These are phyloP conservation scores for Calendula officinalis DNA, from an alignment of 129 eudicot genomes.

Conservation along the genomic window DNA sequence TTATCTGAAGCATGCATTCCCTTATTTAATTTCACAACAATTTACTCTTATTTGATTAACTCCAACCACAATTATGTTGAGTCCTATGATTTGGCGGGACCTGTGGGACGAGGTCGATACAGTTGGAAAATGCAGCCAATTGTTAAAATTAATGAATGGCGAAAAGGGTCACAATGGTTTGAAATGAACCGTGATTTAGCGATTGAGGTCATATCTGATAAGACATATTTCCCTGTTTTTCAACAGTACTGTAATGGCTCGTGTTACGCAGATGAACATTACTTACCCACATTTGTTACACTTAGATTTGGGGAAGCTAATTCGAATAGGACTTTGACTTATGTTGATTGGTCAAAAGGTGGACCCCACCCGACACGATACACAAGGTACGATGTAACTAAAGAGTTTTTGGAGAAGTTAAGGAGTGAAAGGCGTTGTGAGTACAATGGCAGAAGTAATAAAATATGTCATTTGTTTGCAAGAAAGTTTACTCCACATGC, in stretches of 20 bases:
- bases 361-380: conserved; percentile 51
- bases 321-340: conserved; percentile 44
- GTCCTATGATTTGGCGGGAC: conserved; percentile 43
- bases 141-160: conserved; percentile 37
- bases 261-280: conserved; percentile 53
- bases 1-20: conserved; percentile 56
- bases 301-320: conserved; percentile 30
- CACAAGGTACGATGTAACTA: conserved; percentile 38
- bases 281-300: conserved; percentile 45
- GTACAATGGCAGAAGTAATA: conserved; percentile 42
- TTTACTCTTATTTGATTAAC: conserved; percentile 45
- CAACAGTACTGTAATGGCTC: conserved; percentile 31
- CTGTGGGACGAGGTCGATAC: conserved; percentile 49
- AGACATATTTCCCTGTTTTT: conserved; percentile 36
- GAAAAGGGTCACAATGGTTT: conserved; percentile 64
- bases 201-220: conserved; percentile 42
- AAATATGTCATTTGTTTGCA: conserved; percentile 51
- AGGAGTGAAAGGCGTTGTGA: conserved; percentile 33
- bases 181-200: conserved; percentile 48
- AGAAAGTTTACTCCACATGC: conserved; percentile 48
- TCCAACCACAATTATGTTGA: conserved; percentile 40
- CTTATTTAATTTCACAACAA: conserved; percentile 39
- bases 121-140: conserved; percentile 37
- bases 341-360: conserved; percentile 53
- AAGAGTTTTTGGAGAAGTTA: conserved; percentile 35